Evolutionary conservation across 208 protist genomes (phyloP), one percentile per base, ranked within the genome.

Genomic region (Acanthamoeba royreba): DNA sequence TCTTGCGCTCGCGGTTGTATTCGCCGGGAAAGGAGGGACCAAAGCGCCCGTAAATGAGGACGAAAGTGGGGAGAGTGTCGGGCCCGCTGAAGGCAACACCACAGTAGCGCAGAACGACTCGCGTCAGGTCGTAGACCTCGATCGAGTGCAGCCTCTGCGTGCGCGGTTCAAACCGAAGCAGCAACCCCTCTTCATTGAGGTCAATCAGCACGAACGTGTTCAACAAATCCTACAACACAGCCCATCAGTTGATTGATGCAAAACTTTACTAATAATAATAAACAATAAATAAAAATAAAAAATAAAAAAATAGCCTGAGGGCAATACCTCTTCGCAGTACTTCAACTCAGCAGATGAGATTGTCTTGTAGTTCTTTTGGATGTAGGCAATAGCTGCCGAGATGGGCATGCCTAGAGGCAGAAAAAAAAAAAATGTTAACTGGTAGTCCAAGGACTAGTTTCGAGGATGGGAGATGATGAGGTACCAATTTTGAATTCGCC

Each of bases 351-450:
- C 83, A 17, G 83, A 17, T 8, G 83, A 46, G 17, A 90, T 90
- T 42, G 31, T 66, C 40, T 90, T 90, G 53, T 90, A 90, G 83
- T 63, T 90, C 83, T 90, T 90, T 90, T 90, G 83, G 31, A 90
- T 90, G 83, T 66, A 28, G 46, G 46, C 46, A 3, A 90, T 90
- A 49, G 83, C 83, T 40, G 83, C 69, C 17, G 83, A 90, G 22
- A 90, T 90, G 83, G 83, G 83, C 83, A 90, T 90, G 13, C 83
- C 83, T 90, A 35, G 15, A 49, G 4, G 81, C n/a, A n/a, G n/a
- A n/a, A n/a, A n/a, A n/a, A n/a, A 22, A 5, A 9, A 47, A 5
- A 52, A n/a, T 4, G 7, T 47, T n/a, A n/a, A n/a, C n/a, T n/a
- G n/a, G n/a, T n/a, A n/a, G n/a, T n/a, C n/a, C n/a, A n/a, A n/a